Evolutionary conservation across 306 rosid species (phyloP).

Genomic region (Prunus mume): DNA sequence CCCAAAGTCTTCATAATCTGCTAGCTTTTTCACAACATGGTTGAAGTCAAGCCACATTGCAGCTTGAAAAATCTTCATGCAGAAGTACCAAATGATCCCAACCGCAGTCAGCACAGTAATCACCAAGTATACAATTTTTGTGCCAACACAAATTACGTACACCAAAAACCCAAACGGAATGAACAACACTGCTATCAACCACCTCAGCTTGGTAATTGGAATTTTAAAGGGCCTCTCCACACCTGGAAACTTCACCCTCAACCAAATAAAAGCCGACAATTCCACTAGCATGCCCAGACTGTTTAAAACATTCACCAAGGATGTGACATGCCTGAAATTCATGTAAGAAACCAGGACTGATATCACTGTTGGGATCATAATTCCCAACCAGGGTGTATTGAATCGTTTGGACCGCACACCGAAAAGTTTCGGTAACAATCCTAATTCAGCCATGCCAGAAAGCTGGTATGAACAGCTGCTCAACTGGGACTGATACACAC

Average conservation of each 20-base stretch:
- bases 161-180: conserved; percentile 50
- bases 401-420: conserved; percentile 37
- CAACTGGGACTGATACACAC: conserved; percentile 60
- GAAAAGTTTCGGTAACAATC: conserved; percentile 43
- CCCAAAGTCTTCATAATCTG: conserved; percentile 11
- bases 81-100: conserved; percentile 43
- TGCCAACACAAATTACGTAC: conserved; percentile 43
- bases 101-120: conserved; percentile 39
- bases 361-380: conserved; percentile 36
- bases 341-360: conserved; percentile 41
- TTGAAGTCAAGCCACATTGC: conserved; percentile 22
- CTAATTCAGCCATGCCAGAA: conserved; percentile 65
- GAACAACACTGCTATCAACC: conserved; percentile 42
- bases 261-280: conserved; percentile 52
- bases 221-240: conserved; percentile 41
- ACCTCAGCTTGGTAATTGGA: conserved; percentile 39
- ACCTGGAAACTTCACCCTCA: conserved; percentile 45
- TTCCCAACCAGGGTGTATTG: conserved; percentile 68
- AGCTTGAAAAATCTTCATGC: conserved; percentile 33
- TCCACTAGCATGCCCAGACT: conserved; percentile 62
- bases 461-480: conserved; percentile 63
- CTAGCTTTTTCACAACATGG: conserved; percentile 3
- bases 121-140: conserved; percentile 41
- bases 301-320: conserved; percentile 51
- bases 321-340: conserved; percentile 30